Conservation (phyloP, 2,329 filamentous ascomycete species). For the Thielaviopsis musarum region DNA sequence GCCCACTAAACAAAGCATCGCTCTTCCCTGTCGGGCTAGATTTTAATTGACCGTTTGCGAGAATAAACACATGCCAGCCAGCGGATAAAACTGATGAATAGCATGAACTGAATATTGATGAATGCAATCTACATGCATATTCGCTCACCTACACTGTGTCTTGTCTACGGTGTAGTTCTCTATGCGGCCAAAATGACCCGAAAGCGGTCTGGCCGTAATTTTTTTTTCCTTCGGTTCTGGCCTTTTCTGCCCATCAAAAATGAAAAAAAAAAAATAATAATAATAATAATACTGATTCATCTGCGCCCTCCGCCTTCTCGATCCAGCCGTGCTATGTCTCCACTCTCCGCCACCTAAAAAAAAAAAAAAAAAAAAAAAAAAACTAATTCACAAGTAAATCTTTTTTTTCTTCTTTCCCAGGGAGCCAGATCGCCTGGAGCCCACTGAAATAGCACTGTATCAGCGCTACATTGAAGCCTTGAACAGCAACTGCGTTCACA, state of each 20-base stretch:
- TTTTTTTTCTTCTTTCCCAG: background rate
- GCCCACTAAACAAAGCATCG: no score
- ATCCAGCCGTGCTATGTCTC: background rate
- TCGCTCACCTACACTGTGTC: background rate
- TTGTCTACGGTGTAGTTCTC: background rate
- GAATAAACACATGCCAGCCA: no score
- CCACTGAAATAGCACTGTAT: background rate
- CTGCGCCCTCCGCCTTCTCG: background rate
- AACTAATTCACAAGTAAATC: background rate
- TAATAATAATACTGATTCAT: background rate
- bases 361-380: background rate
- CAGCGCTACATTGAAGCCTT: background rate
- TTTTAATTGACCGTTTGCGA: no score
- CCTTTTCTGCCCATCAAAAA: background rate
- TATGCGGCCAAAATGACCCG: background rate
- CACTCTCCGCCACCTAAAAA: background rate
- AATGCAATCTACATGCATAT: no score
- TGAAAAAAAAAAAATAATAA: background rate
- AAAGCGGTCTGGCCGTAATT: conserved; percentile 2
- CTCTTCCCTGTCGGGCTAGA: no score
- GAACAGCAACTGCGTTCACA: background rate
- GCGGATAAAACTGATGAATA: no score
- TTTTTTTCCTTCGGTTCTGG: background rate
- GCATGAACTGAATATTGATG: no score
- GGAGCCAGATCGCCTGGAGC: background rate